A percentile compares a stretch with the other conserved stretches of the same genome.
phyloP scores from a whole-genome alignment of 106 monocot species.

The Amphibolis antarctica region DNA sequence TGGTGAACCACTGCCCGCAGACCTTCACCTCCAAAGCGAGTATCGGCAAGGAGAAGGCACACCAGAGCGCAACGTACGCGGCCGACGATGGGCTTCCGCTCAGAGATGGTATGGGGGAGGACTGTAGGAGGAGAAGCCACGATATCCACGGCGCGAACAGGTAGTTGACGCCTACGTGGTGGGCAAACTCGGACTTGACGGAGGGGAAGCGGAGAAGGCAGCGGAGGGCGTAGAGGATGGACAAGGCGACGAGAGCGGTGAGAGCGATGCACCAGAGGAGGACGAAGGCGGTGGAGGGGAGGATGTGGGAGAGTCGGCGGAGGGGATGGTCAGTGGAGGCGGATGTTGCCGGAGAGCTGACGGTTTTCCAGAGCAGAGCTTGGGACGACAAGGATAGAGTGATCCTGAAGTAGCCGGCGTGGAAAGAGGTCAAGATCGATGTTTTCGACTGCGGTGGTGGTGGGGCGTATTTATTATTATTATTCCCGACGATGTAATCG shows the following conservation, averaged over 20 bases:
- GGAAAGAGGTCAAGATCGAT: conserved; percentile 25
- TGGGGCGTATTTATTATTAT: not conserved
- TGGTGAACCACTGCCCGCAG: conserved; percentile 86
- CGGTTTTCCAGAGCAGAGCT: conserved; percentile 33
- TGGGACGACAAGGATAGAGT: conserved; percentile 25
- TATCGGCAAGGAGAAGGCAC: conserved; percentile 16
- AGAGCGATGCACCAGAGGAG: conserved; percentile 32
- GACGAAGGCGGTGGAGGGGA: conserved; percentile 11
- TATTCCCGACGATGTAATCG: not conserved
- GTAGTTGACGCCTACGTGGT: conserved; percentile 78
- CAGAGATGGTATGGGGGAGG: conserved; percentile 6
- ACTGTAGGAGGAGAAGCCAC: conserved; percentile 21
- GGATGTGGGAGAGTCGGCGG: not conserved
- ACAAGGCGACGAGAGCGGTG: conserved; percentile 8
- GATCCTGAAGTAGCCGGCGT: conserved; percentile 40
- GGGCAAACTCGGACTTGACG: conserved; percentile 56
- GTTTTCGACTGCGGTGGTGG: not conserved
- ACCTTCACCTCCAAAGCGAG: conserved; percentile 50
- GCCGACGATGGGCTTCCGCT: not conserved
- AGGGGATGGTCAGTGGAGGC: not conserved
- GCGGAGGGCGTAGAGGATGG: conserved; percentile 6
- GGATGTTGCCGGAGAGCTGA: conserved; percentile 12
- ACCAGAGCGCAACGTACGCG: conserved; percentile 22
- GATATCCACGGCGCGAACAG: conserved; percentile 83
- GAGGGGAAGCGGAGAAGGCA: conserved; percentile 33